Evolutionary conservation across 2,329 filamentous ascomycete species (phyloP).

Genomic region (Podosphaera xanthii): DNA sequence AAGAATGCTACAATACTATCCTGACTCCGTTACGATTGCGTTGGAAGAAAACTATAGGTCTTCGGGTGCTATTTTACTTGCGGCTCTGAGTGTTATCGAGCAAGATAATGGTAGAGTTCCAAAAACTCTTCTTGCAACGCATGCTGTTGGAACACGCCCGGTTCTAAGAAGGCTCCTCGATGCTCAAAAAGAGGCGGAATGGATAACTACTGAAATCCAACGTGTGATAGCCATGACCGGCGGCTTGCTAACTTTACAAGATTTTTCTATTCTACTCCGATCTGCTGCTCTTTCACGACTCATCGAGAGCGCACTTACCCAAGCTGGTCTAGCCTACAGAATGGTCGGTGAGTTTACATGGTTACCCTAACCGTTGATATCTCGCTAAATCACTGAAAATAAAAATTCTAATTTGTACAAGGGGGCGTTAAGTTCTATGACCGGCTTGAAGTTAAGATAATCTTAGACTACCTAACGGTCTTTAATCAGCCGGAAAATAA

Average conservation of each 20-base stretch:
- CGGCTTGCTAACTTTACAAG: slow-evolving; percentile 45
- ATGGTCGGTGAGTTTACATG: slow-evolving; percentile 45
- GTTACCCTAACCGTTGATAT: too few species aligned
- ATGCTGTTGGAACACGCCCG: slow-evolving; percentile 55
- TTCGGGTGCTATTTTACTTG: slow-evolving; percentile 58
- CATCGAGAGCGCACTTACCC: slow-evolving; percentile 66
- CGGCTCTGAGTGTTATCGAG: slow-evolving; percentile 69
- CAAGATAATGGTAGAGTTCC: slow-evolving; percentile 64
- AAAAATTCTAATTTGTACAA: slow-evolving; percentile 5
- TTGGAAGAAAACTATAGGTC: slow-evolving; percentile 91
- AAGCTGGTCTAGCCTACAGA: slow-evolving; percentile 61
- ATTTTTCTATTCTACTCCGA: slow-evolving; percentile 71
- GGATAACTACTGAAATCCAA: slow-evolving; percentile 70
- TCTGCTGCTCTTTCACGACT: slow-evolving; percentile 63
- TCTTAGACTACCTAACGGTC: slow-evolving; percentile 73
- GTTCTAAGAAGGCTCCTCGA: slow-evolving; percentile 55
- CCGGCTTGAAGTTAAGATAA: slow-evolving; percentile 62
- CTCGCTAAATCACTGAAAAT: background rate
- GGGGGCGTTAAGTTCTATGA: slow-evolving; percentile 77
- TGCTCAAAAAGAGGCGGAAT: slow-evolving; percentile 53
- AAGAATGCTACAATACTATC: slow-evolving; percentile 54
- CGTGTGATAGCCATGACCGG: slow-evolving; percentile 50
- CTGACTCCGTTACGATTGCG: slow-evolving; percentile 57
- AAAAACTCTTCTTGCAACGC: slow-evolving; percentile 60
- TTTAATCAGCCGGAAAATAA: slow-evolving; percentile 71